A percentile compares a stretch with the other conserved stretches of the same genome.
These are phyloP conservation scores for Omphalea diandra DNA, from an alignment of 441 rosid genomes.

Conservation along the genomic window DNA sequence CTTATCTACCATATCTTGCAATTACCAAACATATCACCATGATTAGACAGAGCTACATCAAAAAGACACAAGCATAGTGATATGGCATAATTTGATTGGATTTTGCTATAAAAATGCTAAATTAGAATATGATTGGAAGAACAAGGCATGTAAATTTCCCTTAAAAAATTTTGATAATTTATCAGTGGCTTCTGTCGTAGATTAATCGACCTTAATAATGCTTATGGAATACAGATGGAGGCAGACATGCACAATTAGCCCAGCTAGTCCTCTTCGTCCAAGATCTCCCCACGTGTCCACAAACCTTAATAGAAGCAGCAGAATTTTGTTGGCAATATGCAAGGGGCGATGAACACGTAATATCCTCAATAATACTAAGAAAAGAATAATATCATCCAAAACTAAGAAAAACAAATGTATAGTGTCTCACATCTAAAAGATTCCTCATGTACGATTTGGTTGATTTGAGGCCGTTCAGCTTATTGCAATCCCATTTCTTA, in stretches of 20 bases:
- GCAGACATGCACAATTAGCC: background rate
- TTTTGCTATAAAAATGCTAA: background rate
- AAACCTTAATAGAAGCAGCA: background rate
- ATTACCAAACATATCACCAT: background rate
- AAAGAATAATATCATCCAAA: background rate
- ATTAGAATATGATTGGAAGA: too few relatives aligned
- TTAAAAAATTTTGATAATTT: background rate
- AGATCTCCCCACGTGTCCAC: conserved; percentile 19
- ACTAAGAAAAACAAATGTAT: background rate
- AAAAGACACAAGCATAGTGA: background rate
- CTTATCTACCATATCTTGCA: background rate
- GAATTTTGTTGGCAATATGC: conserved; percentile 11
- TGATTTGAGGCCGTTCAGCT: too few relatives aligned
- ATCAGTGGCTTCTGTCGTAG: background rate
- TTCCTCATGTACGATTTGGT: too few relatives aligned
- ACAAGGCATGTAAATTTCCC: too few relatives aligned
- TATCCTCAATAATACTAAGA: conserved; percentile 8
- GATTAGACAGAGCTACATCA: background rate
- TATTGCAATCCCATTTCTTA: too few relatives aligned
- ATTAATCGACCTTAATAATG: background rate
- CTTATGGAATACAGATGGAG: too few relatives aligned
- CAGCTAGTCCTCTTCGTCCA: conserved; percentile 5
- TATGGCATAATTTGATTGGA: background rate
- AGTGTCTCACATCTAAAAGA: background rate
- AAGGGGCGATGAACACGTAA: background rate